phyloP scores from a whole-genome alignment of 2,329 filamentous ascomycete species.

The Erysiphe pulchra region DNA sequence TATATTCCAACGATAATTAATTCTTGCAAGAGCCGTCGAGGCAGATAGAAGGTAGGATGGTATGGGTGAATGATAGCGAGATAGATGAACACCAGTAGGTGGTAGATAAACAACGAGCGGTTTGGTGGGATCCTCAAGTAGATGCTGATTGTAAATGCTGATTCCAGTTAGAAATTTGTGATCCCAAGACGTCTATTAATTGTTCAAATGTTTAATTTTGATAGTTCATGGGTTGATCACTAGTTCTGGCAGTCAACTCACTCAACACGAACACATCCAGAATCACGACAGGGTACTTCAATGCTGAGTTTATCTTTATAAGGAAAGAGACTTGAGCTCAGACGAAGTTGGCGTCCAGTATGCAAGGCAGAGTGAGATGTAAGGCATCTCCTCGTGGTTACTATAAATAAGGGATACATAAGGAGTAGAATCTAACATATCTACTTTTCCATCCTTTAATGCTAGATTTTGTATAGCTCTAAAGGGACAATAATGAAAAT shows the following conservation, averaged over 20 bases:
- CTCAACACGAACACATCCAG: background rate
- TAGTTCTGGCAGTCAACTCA: too few relatives aligned
- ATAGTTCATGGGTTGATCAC: too few relatives aligned
- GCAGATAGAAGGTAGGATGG: slow-evolving; percentile 18
- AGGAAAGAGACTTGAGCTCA: too few relatives aligned
- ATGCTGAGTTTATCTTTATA: too few relatives aligned
- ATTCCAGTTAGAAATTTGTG: background rate
- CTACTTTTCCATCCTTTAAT: too few relatives aligned
- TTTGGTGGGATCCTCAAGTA: slow-evolving; percentile 11
- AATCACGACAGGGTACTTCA: background rate
- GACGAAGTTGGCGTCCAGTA: too few relatives aligned
- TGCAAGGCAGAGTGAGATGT: too few relatives aligned
- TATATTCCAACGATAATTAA: slow-evolving; percentile 32
- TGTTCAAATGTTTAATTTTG: background rate
- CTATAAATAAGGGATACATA: too few relatives aligned
- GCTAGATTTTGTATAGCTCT: too few relatives aligned
- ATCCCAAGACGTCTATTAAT: background rate
- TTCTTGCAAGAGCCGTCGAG: slow-evolving; percentile 25
- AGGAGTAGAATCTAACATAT: too few relatives aligned
- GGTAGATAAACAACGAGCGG: slow-evolving; percentile 31
- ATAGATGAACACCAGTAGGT: slow-evolving; percentile 15
- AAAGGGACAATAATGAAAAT: too few relatives aligned
- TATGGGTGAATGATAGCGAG: slow-evolving; percentile 16
- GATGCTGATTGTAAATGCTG: slow-evolving; percentile 10
- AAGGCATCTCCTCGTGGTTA: too few relatives aligned